Evolutionary conservation across 441 rosid genomes (phyloP).

Genomic region (Aleurites moluccanus): DNA sequence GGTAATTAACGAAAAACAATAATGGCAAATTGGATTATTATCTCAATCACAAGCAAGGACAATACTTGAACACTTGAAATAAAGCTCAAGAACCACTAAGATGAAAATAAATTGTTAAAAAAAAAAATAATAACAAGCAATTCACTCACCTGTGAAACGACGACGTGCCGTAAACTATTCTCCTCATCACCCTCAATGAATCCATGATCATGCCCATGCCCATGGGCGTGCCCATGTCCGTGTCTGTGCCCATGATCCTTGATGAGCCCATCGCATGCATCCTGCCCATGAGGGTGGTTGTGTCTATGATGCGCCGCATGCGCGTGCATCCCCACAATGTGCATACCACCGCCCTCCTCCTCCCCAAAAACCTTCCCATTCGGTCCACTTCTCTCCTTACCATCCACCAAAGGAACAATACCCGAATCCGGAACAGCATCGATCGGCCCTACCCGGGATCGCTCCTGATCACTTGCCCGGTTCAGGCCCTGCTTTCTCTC

Average conservation of each 20-base stretch:
- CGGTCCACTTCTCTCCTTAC: conserved; percentile 19
- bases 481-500: conserved; percentile 67
- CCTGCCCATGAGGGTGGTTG: conserved; percentile 57
- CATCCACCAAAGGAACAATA: conserved; percentile 27
- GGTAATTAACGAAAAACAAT: too few species aligned
- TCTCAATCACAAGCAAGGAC: too few species aligned
- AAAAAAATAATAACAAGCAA: not conserved
- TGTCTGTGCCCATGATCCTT: conserved; percentile 33
- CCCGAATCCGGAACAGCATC: conserved; percentile 41
- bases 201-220: conserved; percentile 37
- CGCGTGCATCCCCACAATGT: conserved; percentile 88
- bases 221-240: conserved; percentile 38
- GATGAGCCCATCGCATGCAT: conserved; percentile 55
- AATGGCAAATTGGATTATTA: too few species aligned
- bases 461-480: conserved; percentile 38
- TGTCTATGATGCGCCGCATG: conserved; percentile 90
- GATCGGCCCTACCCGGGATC: conserved; percentile 36
- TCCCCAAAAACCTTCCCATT: conserved; percentile 70
- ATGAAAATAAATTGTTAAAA: too few species aligned
- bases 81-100: too few species aligned
- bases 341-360: conserved; percentile 80
- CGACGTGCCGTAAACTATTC: conserved; percentile 66
- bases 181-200: conserved; percentile 46
- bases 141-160: conserved; percentile 77
- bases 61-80: too few species aligned